These are phyloP conservation scores for Coemansia sp. DNA, from an alignment of 192 early-diverging fungal genomes.

Conservation along the genomic window DNA sequence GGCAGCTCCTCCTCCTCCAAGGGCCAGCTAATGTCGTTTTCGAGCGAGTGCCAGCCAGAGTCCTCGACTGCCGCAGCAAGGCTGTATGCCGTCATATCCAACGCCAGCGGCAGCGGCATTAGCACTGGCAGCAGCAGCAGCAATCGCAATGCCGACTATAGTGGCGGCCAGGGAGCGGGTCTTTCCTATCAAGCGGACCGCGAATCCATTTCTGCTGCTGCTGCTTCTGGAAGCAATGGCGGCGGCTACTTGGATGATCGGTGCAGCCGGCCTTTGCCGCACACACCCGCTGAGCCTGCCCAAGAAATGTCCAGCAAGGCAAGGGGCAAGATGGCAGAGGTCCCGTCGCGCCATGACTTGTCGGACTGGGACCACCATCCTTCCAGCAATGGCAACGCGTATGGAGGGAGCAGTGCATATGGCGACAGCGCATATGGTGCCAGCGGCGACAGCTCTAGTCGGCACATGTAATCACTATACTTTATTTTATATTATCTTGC, in stretches of 20 bases:
- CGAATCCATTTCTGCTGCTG: no score
- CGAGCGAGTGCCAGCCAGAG: constrained; percentile 7
- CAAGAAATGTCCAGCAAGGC: constrained; percentile 41
- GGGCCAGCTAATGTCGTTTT: background rate
- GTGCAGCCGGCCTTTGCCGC: background rate
- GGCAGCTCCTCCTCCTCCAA: background rate
- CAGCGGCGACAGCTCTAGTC: constrained; percentile 10
- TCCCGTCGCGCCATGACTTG: background rate
- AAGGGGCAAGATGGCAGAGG: constrained; percentile 44
- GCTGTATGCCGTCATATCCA: constrained; percentile 3
- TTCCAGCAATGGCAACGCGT: background rate
- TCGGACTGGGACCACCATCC: constrained; percentile 1
- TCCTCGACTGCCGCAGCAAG: constrained; percentile 18
- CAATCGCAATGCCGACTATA: constrained; percentile 1
- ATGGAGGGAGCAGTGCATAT: background rate
- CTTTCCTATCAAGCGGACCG: no score
- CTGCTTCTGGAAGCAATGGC: background rate
- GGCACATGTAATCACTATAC: background rate
- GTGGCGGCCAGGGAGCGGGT: no score
- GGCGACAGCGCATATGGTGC: constrained; percentile 6
- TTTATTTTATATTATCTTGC: background rate
- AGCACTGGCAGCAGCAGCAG: constrained; percentile 2
- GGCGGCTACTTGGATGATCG: background rate
- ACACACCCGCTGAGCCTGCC: background rate
- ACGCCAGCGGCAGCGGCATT: background rate